phyloP scores from a whole-genome alignment of 1,284 basidiomycete genomes.

The Microbotryum saponariae region DNA sequence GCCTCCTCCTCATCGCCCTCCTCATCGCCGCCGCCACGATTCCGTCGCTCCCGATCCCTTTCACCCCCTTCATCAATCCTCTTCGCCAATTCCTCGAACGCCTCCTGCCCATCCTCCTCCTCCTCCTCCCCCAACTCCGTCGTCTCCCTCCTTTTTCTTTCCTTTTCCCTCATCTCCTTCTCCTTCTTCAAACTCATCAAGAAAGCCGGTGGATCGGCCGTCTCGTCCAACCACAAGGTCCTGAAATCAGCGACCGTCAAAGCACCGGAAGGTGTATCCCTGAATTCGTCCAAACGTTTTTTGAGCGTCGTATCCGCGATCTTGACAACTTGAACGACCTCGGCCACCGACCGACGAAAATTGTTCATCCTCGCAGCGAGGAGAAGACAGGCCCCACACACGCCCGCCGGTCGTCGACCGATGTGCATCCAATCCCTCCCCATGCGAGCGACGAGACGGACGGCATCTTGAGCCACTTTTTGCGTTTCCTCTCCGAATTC shows the following conservation, averaged over 20 bases:
- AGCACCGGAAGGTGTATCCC: conserved; percentile 72
- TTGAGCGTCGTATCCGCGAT: conserved; percentile 90
- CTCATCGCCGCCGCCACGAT: conserved; percentile 7
- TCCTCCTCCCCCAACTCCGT: conserved; percentile 19
- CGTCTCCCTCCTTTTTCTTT: conserved; percentile 20
- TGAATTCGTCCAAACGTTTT: conserved; percentile 94
- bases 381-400: conserved; percentile 90
- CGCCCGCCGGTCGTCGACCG: conserved; percentile 89
- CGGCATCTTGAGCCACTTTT: conserved; percentile 85
- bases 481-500: conserved; percentile 94
- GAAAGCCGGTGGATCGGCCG: conserved; percentile 82
- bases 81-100: conserved; percentile 16
- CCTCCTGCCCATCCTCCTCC: conserved; percentile 15
- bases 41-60: conserved; percentile 12
- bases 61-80: conserved; percentile 24
- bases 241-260: conserved; percentile 87
- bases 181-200: conserved; percentile 65
- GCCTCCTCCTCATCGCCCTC: conserved; percentile 14
- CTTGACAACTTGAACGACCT: conserved; percentile 91
- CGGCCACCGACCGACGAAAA: conserved; percentile 82
- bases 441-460: conserved; percentile 87
- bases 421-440: conserved; percentile 96
- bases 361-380: conserved; percentile 98
- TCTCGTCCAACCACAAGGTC: conserved; percentile 82
- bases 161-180: conserved; percentile 49